Conservation (phyloP, 805 yeast genomes). For the Geotrichum ghanense region DNA sequence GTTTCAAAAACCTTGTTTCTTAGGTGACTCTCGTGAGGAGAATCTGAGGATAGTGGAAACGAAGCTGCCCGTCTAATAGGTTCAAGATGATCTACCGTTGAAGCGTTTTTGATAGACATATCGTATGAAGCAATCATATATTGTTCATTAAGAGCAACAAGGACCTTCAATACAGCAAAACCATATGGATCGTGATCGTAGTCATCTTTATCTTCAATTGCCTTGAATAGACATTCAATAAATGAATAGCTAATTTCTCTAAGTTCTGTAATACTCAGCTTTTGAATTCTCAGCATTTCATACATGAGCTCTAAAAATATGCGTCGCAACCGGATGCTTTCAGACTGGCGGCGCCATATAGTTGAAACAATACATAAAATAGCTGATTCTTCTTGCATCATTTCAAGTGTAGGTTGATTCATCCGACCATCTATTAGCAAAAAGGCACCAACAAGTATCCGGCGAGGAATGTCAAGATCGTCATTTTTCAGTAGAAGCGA, state of each 20-base stretch:
- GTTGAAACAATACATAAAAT: constrained; percentile 34
- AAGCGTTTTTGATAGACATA: background rate
- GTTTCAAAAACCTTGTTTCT: constrained; percentile 43
- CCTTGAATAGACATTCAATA: constrained; percentile 36
- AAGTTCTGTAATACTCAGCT: constrained; percentile 34
- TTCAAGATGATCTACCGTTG: no score
- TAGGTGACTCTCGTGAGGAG: background rate
- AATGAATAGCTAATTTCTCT: constrained; percentile 33
- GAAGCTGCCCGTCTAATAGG: background rate
- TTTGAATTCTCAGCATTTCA: constrained; percentile 42
- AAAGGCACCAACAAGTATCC: constrained; percentile 33
- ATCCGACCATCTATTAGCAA: constrained; percentile 35
- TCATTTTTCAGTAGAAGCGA: constrained; percentile 21
- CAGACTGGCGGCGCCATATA: constrained; percentile 29
- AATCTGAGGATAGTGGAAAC: background rate
- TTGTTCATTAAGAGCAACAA: constrained; percentile 77
- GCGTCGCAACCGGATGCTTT: constrained; percentile 28
- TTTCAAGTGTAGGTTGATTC: constrained; percentile 32
- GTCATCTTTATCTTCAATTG: constrained; percentile 28
- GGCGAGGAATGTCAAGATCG: constrained; percentile 15
- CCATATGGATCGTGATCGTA: constrained; percentile 44
- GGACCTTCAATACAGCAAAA: constrained; percentile 56
- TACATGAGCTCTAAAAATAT: constrained; percentile 42
- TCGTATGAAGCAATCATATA: constrained; percentile 42
- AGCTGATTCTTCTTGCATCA: constrained; percentile 43